Base-by-base conservation (phyloP, 169 alveolate genomes). In the Babesia sp. region DNA sequence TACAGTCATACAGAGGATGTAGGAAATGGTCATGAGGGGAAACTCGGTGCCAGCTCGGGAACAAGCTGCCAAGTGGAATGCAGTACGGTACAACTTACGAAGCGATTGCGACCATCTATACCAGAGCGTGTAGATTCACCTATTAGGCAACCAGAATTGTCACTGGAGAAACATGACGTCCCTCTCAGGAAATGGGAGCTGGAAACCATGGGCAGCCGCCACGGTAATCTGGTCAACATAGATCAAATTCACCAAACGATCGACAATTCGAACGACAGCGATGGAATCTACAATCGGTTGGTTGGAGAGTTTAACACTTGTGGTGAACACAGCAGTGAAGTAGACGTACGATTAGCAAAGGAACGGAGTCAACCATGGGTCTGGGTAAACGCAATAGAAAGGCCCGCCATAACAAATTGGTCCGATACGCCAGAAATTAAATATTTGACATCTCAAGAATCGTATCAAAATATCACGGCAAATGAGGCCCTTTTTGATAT, bases 111-210 rank as follows among this genome's bases (percentile, higher is more conserved):
- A 12, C 11, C 28, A 22, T 44, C 37, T 3, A 12, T 24, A 24
- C 34, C 42, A 9, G 55, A 6, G 7, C 59, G 58, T 12, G 58
- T 22, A 20, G 11, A 45, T 16, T 26, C 29, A 24, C 4, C 9
- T 5, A 28, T n/a, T 4, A 11, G 41, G 20, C 11, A 24, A 14
- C 42, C 20, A n/a, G 39, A 41, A 5, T 3, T 41, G 2, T 5
- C 55, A 14, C 29, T 28, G 20, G 59, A 14, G n/a, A 26, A 9
- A 24, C 55, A 61, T 9, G 74, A 28, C 31, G 48, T 6, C 36
- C 50, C 51, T 18, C 51, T 50, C 24, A 45, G 11, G 31, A 7
- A 46, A 42, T 64, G 74, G 74, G 74, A 64, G 48, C 53, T 48
- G 61, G 74, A 6, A 12, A 46, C 61, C 6, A 26, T 48, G 11